These are phyloP conservation scores for Cryptococcus hybrid DNA, from an alignment of 1,284 basidiomycete genomes.

Conservation along the genomic window DNA sequence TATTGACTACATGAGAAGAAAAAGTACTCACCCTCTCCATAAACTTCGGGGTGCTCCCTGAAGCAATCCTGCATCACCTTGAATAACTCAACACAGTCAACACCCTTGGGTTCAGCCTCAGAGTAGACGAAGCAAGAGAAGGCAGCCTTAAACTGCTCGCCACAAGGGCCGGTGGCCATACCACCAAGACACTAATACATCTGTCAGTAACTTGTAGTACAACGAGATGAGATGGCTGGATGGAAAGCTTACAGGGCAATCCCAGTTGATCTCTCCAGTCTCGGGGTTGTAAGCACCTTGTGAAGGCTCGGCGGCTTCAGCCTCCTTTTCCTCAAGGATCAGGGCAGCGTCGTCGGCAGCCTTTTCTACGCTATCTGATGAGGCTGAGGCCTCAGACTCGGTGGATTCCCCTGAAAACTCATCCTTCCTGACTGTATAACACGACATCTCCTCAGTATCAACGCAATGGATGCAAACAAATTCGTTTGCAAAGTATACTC, in stretches of 20 bases:
- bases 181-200: constrained; percentile 74
- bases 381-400: neutral
- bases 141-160: constrained; percentile 87
- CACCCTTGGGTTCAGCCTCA: constrained; percentile 94
- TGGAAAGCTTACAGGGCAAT: constrained; percentile 63
- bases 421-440: constrained; percentile 4
- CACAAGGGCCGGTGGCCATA: constrained; percentile 97
- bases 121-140: constrained; percentile 98
- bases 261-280: constrained; percentile 98
- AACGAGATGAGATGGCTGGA: neutral
- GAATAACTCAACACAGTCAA: constrained; percentile 98
- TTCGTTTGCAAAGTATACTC: constrained; percentile 6
- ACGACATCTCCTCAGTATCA: neutral
- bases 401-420: neutral
- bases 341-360: constrained; percentile 10
- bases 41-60: constrained; percentile 90
- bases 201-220: neutral
- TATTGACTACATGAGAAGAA: neutral
- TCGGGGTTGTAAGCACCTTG: constrained; percentile 72
- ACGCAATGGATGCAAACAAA: neutral
- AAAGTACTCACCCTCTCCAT: constrained; percentile 72
- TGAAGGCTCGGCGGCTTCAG: constrained; percentile 16
- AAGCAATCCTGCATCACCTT: constrained; percentile 98
- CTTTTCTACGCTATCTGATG: neutral
- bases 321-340: constrained; percentile 25